Base-by-base conservation (phyloP, 805 yeast genomes). In the Wickerhamomyces mucosus region DNA sequence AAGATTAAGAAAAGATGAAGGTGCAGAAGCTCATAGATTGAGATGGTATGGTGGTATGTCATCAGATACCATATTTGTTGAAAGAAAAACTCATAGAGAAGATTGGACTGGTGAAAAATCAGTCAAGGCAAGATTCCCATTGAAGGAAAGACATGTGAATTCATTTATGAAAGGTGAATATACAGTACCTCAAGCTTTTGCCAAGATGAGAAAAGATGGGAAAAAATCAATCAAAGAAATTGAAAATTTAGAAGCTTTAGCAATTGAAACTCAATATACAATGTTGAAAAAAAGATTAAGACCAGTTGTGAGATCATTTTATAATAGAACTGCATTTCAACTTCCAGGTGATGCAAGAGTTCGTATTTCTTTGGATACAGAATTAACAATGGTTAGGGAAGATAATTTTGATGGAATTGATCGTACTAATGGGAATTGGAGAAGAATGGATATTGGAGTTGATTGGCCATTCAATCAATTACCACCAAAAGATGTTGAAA, bases 31-130 rank as follows among this genome's bases (percentile, higher is more conserved):
- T 15, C 86, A 89, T 42, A 78, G 99, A 61, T 68, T 92, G 53
- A 78, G 98, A 65, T 92, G 99, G 99, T 92, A 92, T 56, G 98
- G 99, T 53, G 96, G 96, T 34, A 92, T 92, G 98, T 68, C 71
- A 33, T 70, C 88, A 2, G 96, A 89, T 45, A 83, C 82, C 26
- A 83, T 89, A 34, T 92, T 92, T 42, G 95, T 89, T 29, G 99
- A 92, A 61, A 75, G 98, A 58, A 92, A 92, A 58, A 92, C 99
- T 6, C 98, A 92, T 55, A 74, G 98, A 58, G 98, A 92, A 59
- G 99, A 92, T 64, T 89, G 98, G 98, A 92, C 99, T 3, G 99
- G 99, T 46, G 98, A 92, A 58, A 89, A 89, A 60, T 84, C 96
- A n/a, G 98, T 92, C 42, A 92, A 92, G 61, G 97, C 97, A 5